Percentiles rank a stretch among this genome's conserved stretches.
Evolutionary conservation across 345 rosid species (phyloP).

Genomic region (Aethionema arabicum): DNA sequence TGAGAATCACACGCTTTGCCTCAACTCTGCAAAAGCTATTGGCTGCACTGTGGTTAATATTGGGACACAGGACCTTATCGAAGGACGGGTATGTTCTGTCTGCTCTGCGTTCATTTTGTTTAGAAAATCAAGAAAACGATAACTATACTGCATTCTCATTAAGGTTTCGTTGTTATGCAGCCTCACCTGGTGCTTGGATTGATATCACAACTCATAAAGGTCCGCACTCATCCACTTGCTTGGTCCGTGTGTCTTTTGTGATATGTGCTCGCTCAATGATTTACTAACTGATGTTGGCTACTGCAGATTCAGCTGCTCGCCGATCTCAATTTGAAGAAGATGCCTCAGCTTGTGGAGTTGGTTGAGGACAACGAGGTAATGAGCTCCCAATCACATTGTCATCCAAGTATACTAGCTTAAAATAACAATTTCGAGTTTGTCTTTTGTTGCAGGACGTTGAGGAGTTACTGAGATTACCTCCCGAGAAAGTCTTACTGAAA

Average conservation of each 20-base stretch:
- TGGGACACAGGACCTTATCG: conserved; percentile 80
- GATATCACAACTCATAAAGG: conserved; percentile 97
- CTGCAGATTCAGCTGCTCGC: conserved; percentile 82
- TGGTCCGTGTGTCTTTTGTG: conserved; percentile 6
- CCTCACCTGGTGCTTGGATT: conserved; percentile 86
- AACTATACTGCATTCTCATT: background rate
- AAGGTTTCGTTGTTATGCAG: conserved; percentile 45
- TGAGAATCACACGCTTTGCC: conserved; percentile 93
- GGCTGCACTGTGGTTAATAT: conserved; percentile 86
- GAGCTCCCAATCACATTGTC: conserved; percentile 18
- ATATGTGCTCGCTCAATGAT: background rate
- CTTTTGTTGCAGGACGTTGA: conserved; percentile 66
- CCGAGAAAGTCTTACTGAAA: conserved; percentile 80
- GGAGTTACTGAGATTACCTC: conserved; percentile 84
- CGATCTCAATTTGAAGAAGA: conserved; percentile 89
- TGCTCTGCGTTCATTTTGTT: conserved; percentile 22
- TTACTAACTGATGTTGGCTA: conserved; percentile 14
- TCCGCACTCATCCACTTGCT: conserved; percentile 23
- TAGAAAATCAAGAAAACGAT: conserved; percentile 5
- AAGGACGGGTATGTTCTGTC: conserved; percentile 69
- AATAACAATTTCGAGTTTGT: conserved; percentile 8
- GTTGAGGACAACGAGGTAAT: conserved; percentile 76
- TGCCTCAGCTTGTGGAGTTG: conserved; percentile 91
- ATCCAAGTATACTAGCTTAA: conserved; percentile 3
- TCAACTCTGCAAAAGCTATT: conserved; percentile 90